Conservation (phyloP, 2,329 filamentous ascomycete genomes). For the Clarireedia sp. region DNA sequence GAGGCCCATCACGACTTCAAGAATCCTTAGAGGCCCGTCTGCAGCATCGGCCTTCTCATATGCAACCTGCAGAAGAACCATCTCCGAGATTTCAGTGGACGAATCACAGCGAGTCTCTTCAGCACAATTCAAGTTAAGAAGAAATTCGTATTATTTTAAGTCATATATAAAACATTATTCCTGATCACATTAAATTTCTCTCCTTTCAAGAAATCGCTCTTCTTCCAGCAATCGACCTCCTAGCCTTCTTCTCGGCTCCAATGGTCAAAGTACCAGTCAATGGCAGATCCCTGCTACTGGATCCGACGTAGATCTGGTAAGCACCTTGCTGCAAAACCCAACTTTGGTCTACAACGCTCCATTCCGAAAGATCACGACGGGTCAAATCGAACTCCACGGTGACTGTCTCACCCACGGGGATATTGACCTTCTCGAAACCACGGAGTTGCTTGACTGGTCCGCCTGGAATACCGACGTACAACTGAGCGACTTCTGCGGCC, state of each 20-base stretch:
- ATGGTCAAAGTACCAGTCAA: slow-evolving; percentile 1
- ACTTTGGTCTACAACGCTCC: slow-evolving; percentile 51
- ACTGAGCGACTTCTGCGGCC: slow-evolving; percentile 26
- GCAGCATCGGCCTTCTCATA: no score
- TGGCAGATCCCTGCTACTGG: slow-evolving; percentile 4
- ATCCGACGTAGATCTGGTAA: slow-evolving; percentile 5
- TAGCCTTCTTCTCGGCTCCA: neutral
- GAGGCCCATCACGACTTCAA: no score
- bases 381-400: slow-evolving; percentile 44
- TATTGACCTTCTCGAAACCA: slow-evolving; percentile 50
- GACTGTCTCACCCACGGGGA: slow-evolving; percentile 39
- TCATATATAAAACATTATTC: neutral
- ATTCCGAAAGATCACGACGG: slow-evolving; percentile 53
- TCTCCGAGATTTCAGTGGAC: no score
- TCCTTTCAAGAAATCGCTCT: neutral
- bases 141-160: no score
- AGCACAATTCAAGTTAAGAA: no score
- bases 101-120: no score
- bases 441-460: slow-evolving; percentile 52
- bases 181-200: neutral
- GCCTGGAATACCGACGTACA: slow-evolving; percentile 24
- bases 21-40: no score
- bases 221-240: neutral
- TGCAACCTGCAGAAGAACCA: no score
- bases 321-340: slow-evolving; percentile 35